A percentile compares a stretch with the other conserved stretches of the same genome.
Evolutionary conservation across 805 yeast genomes (phyloP).

Genomic region (Ogataea paradorogensis): DNA sequence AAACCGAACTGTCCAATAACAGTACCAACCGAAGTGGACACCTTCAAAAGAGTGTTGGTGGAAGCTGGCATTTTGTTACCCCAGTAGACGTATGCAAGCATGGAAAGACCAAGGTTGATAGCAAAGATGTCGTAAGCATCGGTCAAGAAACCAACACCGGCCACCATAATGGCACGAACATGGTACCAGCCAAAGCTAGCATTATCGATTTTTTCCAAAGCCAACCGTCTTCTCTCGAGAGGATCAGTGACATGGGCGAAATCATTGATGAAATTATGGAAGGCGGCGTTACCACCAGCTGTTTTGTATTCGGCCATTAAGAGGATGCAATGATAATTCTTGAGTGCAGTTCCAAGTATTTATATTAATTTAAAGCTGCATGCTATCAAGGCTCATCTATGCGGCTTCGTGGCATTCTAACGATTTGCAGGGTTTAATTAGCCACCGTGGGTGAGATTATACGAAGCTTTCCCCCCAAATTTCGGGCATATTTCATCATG

Average conservation of each 20-base stretch:
- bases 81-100: constrained; percentile 80
- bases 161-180: constrained; percentile 75
- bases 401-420: constrained; percentile 5
- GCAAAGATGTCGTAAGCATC: constrained; percentile 93
- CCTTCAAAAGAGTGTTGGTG: constrained; percentile 74
- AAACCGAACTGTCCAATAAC: constrained; percentile 87
- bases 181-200: constrained; percentile 82
- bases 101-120: constrained; percentile 75
- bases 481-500: not conserved
- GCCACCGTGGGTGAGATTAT: constrained; percentile 1
- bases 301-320: constrained; percentile 33
- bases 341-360: constrained; percentile 1
- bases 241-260: constrained; percentile 83
- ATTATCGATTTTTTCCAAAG: constrained; percentile 78
- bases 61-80: constrained; percentile 57
- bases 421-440: constrained; percentile 1
- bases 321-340: not conserved
- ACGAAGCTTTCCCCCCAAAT: not conserved
- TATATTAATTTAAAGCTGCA: constrained; percentile 5
- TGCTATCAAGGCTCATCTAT: not conserved
- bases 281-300: constrained; percentile 80
- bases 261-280: constrained; percentile 77
- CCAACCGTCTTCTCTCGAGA: constrained; percentile 80
- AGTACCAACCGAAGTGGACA: constrained; percentile 91
- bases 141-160: constrained; percentile 92